Base-by-base conservation (phyloP, 208 protist species). In the Leishmania arabica region DNA sequence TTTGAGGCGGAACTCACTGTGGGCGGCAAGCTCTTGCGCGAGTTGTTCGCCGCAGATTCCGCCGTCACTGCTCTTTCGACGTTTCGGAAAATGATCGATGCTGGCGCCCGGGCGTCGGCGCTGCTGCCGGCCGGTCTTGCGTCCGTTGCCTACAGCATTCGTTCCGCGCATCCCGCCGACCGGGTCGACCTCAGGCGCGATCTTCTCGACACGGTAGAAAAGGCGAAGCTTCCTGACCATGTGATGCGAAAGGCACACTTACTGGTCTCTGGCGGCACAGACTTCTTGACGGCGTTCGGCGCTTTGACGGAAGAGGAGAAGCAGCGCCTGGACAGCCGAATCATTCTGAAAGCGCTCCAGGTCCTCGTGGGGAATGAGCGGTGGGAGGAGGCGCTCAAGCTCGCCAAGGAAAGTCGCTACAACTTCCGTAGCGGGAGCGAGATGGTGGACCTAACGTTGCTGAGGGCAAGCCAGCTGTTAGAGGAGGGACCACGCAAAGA, bases 361-460 rank as follows among this genome's bases (percentile, higher is more conserved):
- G n/a, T 76, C 66, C 80, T 94, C 7, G 68, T 87, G 5, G 42
- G 34, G 51, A 62, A 80, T 64, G 91, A 86, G 37, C 78, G 64
- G 24, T 97, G 93, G 92, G 84, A 93, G 76, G 91, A 95, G 71
- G 90, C 92, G 27, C 80, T 97, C 53, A 78, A 84, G 45, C 70
- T 97, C 31, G 83, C 93, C 6, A 80, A 91, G 24, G 21, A 85
- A 54, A 90, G 84, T 42, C 71, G 89, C 27, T 27, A 77, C 24
- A 88, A 84, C 78, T 90, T 92, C 42, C 64, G n/a, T 77, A 87
- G 91, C 64, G 78, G 81, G 31, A 87, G 75, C n/a, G 90, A 90
- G n/a, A 27, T 54, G 24, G 60, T 92, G 37, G 87, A 94, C 56
- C 69, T 94, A 21, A 45, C 76, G 9, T 82, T 96, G 65, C 80